Evolutionary conservation across 306 rosid genomes (phyloP).

Genomic region (Quercus wislizeni): DNA sequence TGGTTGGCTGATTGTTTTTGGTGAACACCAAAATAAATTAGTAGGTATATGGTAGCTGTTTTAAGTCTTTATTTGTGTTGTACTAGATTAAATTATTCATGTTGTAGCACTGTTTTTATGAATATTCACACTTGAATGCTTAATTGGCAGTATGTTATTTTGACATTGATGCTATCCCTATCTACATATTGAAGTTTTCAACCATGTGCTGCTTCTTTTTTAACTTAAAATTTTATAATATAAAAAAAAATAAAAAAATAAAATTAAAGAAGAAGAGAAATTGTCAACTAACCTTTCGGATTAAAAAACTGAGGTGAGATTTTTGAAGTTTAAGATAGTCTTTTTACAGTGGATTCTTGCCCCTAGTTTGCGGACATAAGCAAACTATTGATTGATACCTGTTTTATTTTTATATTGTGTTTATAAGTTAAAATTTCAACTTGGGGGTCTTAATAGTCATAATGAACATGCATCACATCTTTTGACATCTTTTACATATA

Average conservation of each 20-base stretch:
- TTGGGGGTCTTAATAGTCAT: too few species aligned
- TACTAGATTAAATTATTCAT: background rate
- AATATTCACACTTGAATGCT: background rate
- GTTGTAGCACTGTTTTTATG: background rate
- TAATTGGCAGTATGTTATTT: background rate
- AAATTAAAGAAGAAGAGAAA: background rate
- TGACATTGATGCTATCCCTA: background rate
- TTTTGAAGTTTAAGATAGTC: background rate
- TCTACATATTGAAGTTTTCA: background rate
- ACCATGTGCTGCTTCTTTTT: background rate
- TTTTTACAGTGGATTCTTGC: background rate
- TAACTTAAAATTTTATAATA: too few species aligned
- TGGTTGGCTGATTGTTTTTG: background rate
- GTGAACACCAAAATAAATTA: background rate
- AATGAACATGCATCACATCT: too few species aligned
- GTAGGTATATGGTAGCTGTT: background rate
- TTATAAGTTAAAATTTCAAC: too few species aligned
- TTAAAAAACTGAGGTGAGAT: background rate
- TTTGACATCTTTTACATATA: background rate
- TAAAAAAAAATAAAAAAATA: too few species aligned
- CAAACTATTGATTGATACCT: too few species aligned
- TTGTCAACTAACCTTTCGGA: background rate
- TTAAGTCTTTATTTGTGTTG: background rate
- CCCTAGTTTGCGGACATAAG: background rate
- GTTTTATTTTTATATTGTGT: too few species aligned